Evolutionary conservation across 106 monocot genomes (phyloP), one percentile per base, ranked within the genome.

Genomic region (Ottelia alismoides): DNA sequence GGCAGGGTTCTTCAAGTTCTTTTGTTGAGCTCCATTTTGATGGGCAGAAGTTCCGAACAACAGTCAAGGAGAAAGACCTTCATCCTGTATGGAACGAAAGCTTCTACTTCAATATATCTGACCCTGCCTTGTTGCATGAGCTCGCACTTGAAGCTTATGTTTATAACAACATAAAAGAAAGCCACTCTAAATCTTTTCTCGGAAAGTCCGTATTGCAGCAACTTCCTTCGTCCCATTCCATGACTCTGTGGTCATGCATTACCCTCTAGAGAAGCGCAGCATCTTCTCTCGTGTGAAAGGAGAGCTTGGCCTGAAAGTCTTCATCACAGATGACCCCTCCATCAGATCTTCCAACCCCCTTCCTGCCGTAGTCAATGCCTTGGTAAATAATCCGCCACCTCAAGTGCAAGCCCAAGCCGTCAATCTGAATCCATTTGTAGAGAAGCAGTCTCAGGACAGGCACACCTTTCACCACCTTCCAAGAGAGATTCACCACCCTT

Each of bases 201-300:
- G 86, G 86, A 14, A 86, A 58, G 81, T 78, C 21, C 70, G 74
- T 2, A 55, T 86, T 45, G 67, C 81, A 32, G 86, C 81, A 30
- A 81, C 77, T 27, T 77, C 81, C 4, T 86, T 81, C 50, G 80
- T 86, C n/a, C 74, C 86, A 27, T 72, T 47, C 49, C 27, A 74
- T 58, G 86, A 86, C 58, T 65, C 80, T 40, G 77, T 86, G 14
- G 73, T 75, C 11, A 29, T 81, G 66, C 77, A 77, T 52, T 86
- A 81, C 49, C 86, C 86, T 16, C 25, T 86, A 20, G 86, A 81
- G 46, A 86, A 86, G 48, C 81, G 81, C 52, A 72, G 76, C 24
- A 66, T 85, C 3, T 86, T 86, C 50, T 86, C 86, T 1, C 80
- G 81, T 44, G 81, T 86, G 4, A 81, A 70, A 30, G 81, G 86